phyloP scores from a whole-genome alignment of 2,329 filamentous ascomycete species.

The Calonectria naviculata region DNA sequence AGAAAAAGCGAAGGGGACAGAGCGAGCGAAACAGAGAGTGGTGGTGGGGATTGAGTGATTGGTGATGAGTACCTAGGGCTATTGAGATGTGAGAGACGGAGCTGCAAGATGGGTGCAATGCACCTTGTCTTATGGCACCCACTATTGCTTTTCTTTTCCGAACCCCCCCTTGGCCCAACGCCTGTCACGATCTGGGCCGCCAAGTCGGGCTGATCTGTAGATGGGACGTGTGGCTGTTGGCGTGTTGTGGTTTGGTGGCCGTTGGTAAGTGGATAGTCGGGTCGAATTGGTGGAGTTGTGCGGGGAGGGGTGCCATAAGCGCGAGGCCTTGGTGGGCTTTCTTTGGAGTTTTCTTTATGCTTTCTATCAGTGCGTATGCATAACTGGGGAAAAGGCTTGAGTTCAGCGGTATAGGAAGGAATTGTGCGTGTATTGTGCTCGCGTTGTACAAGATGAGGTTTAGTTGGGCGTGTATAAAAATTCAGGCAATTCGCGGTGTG shows the following conservation, averaged over 20 bases:
- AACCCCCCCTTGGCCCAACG: slow-evolving; percentile 1
- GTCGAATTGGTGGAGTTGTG: slow-evolving; percentile 19
- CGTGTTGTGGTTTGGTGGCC: slow-evolving; percentile 18
- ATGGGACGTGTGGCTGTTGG: slow-evolving; percentile 14
- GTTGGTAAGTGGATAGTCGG: slow-evolving; percentile 20
- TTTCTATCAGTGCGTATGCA: background rate
- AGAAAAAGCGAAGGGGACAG: slow-evolving; percentile 35
- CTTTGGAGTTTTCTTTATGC: background rate
- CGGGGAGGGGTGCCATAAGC: slow-evolving; percentile 4
- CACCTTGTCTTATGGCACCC: slow-evolving; percentile 21
- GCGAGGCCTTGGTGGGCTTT: background rate
- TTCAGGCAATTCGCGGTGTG: background rate
- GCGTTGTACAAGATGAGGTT: no score
- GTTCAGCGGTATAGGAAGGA: background rate
- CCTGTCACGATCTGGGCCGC: slow-evolving; percentile 17
- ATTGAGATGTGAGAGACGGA: slow-evolving; percentile 4
- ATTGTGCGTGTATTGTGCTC: background rate
- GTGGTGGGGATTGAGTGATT: slow-evolving; percentile 36
- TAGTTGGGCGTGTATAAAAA: background rate
- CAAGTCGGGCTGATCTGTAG: slow-evolving; percentile 18
- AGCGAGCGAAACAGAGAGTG: slow-evolving; percentile 40
- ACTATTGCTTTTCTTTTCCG: slow-evolving; percentile 2
- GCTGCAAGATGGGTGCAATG: slow-evolving; percentile 8
- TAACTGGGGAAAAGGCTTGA: background rate
- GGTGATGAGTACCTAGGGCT: slow-evolving; percentile 9